phyloP scores from a whole-genome alignment of 768 basidiomycete genomes.

The Tremella fuciformis region DNA sequence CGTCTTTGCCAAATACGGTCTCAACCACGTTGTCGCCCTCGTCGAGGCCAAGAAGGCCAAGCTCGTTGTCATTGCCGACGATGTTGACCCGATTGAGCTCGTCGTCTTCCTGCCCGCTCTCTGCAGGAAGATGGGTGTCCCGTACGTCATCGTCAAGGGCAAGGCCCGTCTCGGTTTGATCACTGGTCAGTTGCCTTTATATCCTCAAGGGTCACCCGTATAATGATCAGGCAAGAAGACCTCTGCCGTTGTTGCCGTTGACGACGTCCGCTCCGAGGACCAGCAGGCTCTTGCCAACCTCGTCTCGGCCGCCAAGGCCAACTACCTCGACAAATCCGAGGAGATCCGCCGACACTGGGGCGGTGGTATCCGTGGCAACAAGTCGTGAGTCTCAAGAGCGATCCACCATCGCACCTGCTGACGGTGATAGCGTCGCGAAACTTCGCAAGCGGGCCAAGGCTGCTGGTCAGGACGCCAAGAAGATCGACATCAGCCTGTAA shows the following conservation, averaged over 20 bases:
- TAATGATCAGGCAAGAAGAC: slow-evolving; percentile 91
- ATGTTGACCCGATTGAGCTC: slow-evolving; percentile 93
- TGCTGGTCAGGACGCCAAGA: slow-evolving; percentile 59
- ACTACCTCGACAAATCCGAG: slow-evolving; percentile 94
- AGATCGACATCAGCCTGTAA: slow-evolving; percentile 53
- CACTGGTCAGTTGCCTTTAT: slow-evolving; percentile 15
- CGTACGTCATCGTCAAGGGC: slow-evolving; percentile 96
- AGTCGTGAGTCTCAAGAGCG: slow-evolving; percentile 53
- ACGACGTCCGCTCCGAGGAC: slow-evolving; percentile 95
- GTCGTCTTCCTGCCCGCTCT: slow-evolving; percentile 97
- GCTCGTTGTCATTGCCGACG: slow-evolving; percentile 92
- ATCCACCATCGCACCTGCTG: slow-evolving; percentile 6
- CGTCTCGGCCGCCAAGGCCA: slow-evolving; percentile 89
- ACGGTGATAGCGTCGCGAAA: slow-evolving; percentile 68
- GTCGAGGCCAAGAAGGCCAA: slow-evolving; percentile 93
- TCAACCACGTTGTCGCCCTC: slow-evolving; percentile 94
- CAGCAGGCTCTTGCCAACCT: slow-evolving; percentile 87
- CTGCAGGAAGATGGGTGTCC: slow-evolving; percentile 99
- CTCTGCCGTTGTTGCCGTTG: slow-evolving; percentile 80
- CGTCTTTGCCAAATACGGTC: slow-evolving; percentile 88
- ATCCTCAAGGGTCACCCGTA: background rate
- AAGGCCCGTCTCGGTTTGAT: slow-evolving; percentile 97
- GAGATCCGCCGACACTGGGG: slow-evolving; percentile 90
- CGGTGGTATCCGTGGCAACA: slow-evolving; percentile 91
- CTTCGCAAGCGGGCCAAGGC: slow-evolving; percentile 92